phyloP scores from a whole-genome alignment of 352 stramenopile genomes.

The Globisporangium spinosum region DNA sequence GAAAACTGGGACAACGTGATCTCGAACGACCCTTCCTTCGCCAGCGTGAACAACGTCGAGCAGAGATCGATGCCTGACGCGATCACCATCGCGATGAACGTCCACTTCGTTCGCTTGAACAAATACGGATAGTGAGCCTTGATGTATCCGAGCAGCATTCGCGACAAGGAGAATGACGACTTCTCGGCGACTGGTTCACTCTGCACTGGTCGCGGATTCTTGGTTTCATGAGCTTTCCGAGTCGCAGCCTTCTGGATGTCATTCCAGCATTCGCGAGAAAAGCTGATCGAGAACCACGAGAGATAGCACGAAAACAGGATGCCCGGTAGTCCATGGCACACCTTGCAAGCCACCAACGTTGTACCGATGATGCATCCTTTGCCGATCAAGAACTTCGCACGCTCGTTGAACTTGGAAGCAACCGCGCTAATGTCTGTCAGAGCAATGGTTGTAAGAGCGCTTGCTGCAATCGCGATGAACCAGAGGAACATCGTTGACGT shows the following conservation, averaged over 20 bases:
- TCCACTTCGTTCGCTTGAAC: constrained; percentile 78
- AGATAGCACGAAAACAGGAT: constrained; percentile 54
- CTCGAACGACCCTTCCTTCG: constrained; percentile 37
- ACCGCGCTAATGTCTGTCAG: constrained; percentile 43
- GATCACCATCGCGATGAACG: constrained; percentile 69
- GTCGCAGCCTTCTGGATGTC: constrained; percentile 40
- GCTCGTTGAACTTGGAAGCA: constrained; percentile 27
- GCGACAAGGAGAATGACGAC: constrained; percentile 15
- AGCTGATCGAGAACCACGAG: constrained; percentile 62
- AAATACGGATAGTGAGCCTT: constrained; percentile 41
- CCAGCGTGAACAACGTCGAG: constrained; percentile 48
- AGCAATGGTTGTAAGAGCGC: constrained; percentile 44
- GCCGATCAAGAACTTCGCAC: constrained; percentile 30
- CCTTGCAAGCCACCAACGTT: constrained; percentile 41
- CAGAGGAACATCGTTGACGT: constrained; percentile 37
- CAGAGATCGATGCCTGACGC: constrained; percentile 65
- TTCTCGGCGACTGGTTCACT: background rate
- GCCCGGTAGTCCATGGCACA: constrained; percentile 37
- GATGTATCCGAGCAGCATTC: constrained; percentile 26
- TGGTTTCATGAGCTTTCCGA: background rate
- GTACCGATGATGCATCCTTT: constrained; percentile 41
- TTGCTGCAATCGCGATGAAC: constrained; percentile 42
- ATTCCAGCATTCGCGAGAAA: constrained; percentile 73
- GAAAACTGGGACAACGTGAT: constrained; percentile 75
- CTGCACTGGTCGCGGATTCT: background rate